Conservation (phyloP, 176 grass and related monocot species). For the Triticum monococcum region DNA sequence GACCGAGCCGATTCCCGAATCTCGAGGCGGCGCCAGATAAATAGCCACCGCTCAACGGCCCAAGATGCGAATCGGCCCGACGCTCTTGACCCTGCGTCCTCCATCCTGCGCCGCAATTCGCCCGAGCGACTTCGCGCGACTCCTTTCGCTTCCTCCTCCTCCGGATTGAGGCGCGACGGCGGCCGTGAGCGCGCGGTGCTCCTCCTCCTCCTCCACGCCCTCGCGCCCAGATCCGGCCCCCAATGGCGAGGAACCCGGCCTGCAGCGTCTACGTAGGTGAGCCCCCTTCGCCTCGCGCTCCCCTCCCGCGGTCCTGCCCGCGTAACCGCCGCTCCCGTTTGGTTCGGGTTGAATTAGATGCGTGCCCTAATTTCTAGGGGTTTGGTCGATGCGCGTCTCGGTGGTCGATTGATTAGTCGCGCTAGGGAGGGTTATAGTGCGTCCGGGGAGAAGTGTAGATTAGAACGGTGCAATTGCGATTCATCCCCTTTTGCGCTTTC, state of each 20-base stretch:
- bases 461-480: not conserved
- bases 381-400: not conserved
- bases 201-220: not conserved
- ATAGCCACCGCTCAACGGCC: not conserved
- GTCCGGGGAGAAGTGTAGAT: not conserved
- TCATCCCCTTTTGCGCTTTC: not conserved
- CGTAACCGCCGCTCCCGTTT: not conserved
- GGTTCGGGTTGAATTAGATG: not conserved
- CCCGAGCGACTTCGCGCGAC: not conserved
- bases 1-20: conserved; percentile 11
- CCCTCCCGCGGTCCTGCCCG: not conserved
- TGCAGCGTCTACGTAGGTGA: conserved; percentile 63
- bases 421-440: not conserved
- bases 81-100: not conserved
- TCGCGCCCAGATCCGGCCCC: not conserved
- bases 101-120: not conserved
- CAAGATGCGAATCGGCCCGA: not conserved
- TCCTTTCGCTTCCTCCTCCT: not conserved
- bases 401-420: not conserved
- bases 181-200: not conserved
- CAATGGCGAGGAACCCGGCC: conserved; percentile 55
- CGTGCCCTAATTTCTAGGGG: not conserved
- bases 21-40: not conserved
- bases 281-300: not conserved
- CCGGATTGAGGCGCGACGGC: not conserved